These are phyloP conservation scores for Blastobotrys indianensis DNA, from an alignment of 1,139 yeast genomes.

Conservation along the genomic window DNA sequence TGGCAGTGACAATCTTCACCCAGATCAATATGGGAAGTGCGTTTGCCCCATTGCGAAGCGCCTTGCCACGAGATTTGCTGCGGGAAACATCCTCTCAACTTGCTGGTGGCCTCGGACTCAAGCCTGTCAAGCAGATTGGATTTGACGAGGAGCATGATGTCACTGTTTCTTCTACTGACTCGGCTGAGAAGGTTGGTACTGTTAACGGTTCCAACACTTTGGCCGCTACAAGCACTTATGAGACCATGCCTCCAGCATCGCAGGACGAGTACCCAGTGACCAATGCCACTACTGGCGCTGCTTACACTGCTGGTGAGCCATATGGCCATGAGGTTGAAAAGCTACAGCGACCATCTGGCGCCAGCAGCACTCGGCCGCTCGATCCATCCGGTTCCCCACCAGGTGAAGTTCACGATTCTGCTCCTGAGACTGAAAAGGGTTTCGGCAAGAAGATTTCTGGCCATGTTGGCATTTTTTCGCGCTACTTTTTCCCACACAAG, in stretches of 20 bases:
- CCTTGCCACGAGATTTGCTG: constrained; percentile 51
- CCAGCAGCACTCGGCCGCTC: too few relatives aligned
- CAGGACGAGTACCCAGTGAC: too few relatives aligned
- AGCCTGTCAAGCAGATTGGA: neutral
- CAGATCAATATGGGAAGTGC: constrained; percentile 59
- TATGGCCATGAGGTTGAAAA: too few relatives aligned
- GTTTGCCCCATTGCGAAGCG: constrained; percentile 58
- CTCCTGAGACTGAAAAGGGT: constrained; percentile 3
- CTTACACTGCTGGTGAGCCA: neutral
- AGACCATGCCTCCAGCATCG: too few relatives aligned
- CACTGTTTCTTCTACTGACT: too few relatives aligned
- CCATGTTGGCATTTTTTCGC: constrained; percentile 16
- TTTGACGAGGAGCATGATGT: too few relatives aligned
- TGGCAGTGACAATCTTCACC: constrained; percentile 58
- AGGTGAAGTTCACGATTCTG: neutral
- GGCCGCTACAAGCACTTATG: neutral
- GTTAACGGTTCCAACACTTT: constrained; percentile 3
- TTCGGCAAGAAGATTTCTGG: constrained; percentile 1
- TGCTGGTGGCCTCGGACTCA: neutral
- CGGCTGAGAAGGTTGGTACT: neutral
- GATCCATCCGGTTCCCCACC: neutral
- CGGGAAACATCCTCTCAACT: constrained; percentile 4
- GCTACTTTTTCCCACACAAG: constrained; percentile 53
- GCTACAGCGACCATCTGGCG: too few relatives aligned
- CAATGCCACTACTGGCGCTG: constrained; percentile 1